phyloP scores from a whole-genome alignment of 768 basidiomycete genomes.

The Phaeotremella skinneri region DNA sequence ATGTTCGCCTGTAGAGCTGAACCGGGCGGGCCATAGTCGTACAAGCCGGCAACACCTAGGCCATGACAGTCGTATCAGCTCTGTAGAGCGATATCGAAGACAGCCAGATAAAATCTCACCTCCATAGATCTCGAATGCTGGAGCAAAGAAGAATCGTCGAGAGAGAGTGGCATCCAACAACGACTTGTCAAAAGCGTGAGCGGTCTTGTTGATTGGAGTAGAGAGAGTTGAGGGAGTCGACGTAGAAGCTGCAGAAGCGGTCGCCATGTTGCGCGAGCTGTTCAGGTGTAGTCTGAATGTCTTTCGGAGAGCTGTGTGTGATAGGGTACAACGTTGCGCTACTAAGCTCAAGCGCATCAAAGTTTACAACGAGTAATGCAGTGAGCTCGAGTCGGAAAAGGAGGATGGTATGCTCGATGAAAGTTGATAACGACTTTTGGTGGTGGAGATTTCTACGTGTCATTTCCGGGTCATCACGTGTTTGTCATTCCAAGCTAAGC shows the following conservation, averaged over 20 bases:
- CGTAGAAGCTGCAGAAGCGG: slow-evolving; percentile 40
- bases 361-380: not conserved
- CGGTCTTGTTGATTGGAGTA: slow-evolving; percentile 68
- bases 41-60: slow-evolving; percentile 89
- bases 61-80: slow-evolving; percentile 7
- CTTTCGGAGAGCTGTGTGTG: not conserved
- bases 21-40: slow-evolving; percentile 96
- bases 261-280: slow-evolving; percentile 2
- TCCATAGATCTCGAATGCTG: slow-evolving; percentile 98
- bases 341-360: slow-evolving; percentile 18
- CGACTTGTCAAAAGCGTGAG: slow-evolving; percentile 80
- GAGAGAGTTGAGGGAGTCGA: slow-evolving; percentile 34
- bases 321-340: not conserved
- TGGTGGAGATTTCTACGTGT: not conserved
- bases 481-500: no score
- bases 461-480: not conserved
- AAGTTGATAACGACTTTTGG: slow-evolving; percentile 7
- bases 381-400: not conserved
- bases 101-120: slow-evolving; percentile 58
- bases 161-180: slow-evolving; percentile 81
- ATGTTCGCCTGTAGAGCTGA: slow-evolving; percentile 95
- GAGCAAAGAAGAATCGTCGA: slow-evolving; percentile 94
- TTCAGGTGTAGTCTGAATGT: not conserved
- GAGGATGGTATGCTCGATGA: slow-evolving; percentile 8
- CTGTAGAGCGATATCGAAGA: not conserved